Evolutionary conservation across 2,329 filamentous ascomycete genomes (phyloP).

Genomic region (Xylaria sp.): DNA sequence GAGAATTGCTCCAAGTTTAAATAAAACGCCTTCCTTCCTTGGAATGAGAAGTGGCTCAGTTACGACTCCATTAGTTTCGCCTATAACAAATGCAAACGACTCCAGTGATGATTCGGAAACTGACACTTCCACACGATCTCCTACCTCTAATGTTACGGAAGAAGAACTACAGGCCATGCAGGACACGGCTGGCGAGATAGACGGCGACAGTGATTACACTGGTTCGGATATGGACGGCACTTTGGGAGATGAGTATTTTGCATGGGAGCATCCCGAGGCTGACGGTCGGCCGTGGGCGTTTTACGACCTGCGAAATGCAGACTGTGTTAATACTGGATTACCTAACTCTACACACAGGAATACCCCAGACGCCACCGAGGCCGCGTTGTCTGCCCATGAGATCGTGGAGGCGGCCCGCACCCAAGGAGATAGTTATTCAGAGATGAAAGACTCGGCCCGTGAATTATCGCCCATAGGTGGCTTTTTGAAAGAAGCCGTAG

Average conservation of each 20-base stretch:
- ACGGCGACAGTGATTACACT: conserved; percentile 46
- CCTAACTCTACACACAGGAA: not conserved
- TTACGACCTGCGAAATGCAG: conserved; percentile 38
- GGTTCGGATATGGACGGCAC: conserved; percentile 36
- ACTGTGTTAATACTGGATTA: not conserved
- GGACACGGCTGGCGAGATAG: conserved; percentile 44
- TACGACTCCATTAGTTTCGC: conserved; percentile 2
- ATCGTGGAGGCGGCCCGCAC: conserved; percentile 23
- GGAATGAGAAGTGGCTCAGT: not conserved
- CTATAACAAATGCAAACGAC: conserved; percentile 1
- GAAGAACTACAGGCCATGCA: conserved; percentile 35
- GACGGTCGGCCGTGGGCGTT: conserved; percentile 42
- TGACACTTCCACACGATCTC: conserved; percentile 13
- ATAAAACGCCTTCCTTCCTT: not conserved
- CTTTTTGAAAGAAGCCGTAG: not conserved
- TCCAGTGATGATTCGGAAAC: conserved; percentile 16
- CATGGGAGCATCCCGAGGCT: conserved; percentile 29
- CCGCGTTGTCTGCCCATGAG: not conserved
- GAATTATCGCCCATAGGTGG: not conserved
- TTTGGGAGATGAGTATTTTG: conserved; percentile 33
- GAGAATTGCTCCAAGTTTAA: conserved; percentile 19
- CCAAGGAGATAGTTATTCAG: not conserved
- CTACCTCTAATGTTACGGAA: conserved; percentile 34
- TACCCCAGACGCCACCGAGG: not conserved
- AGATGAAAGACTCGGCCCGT: not conserved